A percentile compares a stretch with the other conserved stretches of the same genome.
These are phyloP conservation scores for Lenzites betulinus DNA, from an alignment of 768 basidiomycete species.

Conservation along the genomic window DNA sequence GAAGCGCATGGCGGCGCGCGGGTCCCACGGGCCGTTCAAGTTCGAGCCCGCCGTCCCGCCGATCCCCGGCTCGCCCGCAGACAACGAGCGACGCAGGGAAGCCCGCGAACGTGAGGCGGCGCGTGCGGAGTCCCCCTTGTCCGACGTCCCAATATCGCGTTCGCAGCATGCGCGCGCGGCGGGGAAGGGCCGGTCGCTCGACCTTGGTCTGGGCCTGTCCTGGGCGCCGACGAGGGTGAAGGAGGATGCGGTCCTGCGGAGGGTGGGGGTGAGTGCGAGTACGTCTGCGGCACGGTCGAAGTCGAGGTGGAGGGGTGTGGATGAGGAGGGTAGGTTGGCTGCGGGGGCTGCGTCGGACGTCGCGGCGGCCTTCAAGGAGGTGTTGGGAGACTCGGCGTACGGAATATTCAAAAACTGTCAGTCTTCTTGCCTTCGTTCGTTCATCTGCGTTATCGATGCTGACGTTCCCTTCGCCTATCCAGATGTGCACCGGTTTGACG, in stretches of 20 bases:
- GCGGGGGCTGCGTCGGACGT: slow-evolving; percentile 36
- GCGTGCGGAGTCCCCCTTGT: slow-evolving; percentile 6
- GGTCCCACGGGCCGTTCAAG: slow-evolving; percentile 61
- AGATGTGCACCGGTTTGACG: slow-evolving; percentile 80
- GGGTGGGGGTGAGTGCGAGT: slow-evolving; percentile 13
- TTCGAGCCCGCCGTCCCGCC: slow-evolving; percentile 71
- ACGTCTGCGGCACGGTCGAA: slow-evolving; percentile 15
- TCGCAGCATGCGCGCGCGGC: slow-evolving; percentile 23
- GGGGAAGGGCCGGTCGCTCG: slow-evolving; percentile 68
- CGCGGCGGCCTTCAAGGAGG: slow-evolving; percentile 39
- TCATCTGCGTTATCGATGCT: slow-evolving; percentile 1
- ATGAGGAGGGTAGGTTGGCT: slow-evolving; percentile 34
- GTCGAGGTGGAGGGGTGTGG: slow-evolving; percentile 28
- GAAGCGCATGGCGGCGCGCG: slow-evolving; percentile 36
- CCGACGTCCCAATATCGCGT: slow-evolving; percentile 2
- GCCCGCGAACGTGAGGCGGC: neutral
- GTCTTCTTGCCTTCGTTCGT: slow-evolving; percentile 28
- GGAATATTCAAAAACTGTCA: slow-evolving; percentile 63
- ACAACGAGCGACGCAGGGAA: slow-evolving; percentile 19
- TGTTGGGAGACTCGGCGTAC: slow-evolving; percentile 39
- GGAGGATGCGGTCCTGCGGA: slow-evolving; percentile 58
- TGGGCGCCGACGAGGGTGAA: slow-evolving; percentile 73
- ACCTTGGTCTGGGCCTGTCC: slow-evolving; percentile 66
- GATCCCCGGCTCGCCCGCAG: slow-evolving; percentile 32
- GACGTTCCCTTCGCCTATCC: neutral